These are phyloP conservation scores for Ramaria sp. DNA, from an alignment of 768 basidiomycete species.

Conservation along the genomic window DNA sequence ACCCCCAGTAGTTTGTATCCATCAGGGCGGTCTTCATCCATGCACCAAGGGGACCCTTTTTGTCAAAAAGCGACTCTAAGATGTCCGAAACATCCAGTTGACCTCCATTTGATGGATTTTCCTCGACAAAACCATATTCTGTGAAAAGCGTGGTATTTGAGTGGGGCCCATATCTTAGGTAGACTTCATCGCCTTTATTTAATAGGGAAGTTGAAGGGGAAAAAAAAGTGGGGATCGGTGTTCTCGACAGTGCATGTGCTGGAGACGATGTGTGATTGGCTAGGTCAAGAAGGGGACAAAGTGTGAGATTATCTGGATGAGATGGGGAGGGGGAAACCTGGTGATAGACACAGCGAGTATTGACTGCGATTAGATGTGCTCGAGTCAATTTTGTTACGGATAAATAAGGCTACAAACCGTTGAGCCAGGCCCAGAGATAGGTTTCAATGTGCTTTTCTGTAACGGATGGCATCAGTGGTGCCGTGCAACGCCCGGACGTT, in stretches of 20 bases:
- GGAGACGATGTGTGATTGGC: conserved; percentile 57
- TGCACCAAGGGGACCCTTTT: conserved; percentile 27
- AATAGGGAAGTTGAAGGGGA: conserved; percentile 36
- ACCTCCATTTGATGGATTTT: not conserved
- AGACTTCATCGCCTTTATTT: conserved; percentile 51
- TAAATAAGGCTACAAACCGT: conserved; percentile 38
- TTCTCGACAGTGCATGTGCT: conserved; percentile 28
- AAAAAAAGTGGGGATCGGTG: conserved; percentile 33
- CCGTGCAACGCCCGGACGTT: not conserved
- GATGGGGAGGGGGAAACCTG: conserved; percentile 38
- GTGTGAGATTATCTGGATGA: conserved; percentile 67
- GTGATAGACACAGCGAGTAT: conserved; percentile 83
- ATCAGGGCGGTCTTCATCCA: conserved; percentile 45
- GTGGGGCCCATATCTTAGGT: conserved; percentile 73
- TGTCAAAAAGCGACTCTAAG: conserved; percentile 40
- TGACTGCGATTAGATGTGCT: conserved; percentile 41
- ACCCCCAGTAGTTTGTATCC: conserved; percentile 81
- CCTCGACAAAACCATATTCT: conserved; percentile 81
- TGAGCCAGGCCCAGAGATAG: conserved; percentile 85
- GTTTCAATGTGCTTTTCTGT: not conserved
- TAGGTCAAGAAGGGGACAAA: conserved; percentile 87
- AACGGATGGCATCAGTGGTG: too few relatives aligned
- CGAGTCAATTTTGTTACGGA: too few relatives aligned
- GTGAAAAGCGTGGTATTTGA: conserved; percentile 66
- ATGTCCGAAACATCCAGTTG: conserved; percentile 15